Percentiles rank a stretch among this genome's conserved stretches.
Conservation (phyloP, 106 monocot species). For the Narthecium ossifragum region DNA sequence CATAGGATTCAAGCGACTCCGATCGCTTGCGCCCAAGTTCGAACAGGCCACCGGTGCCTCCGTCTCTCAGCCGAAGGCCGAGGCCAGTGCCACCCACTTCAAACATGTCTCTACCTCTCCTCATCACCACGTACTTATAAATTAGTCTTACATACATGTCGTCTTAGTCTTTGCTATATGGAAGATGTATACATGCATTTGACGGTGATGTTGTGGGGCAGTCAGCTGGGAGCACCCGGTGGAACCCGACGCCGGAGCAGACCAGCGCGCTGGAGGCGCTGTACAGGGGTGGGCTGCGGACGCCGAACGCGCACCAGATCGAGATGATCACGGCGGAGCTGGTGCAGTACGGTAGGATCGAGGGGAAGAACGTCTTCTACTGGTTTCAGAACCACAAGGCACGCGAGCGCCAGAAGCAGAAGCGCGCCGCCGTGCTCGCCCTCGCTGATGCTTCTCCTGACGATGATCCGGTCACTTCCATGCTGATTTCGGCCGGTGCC, state of each 20-base stretch:
- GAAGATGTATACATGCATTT: no score
- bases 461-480: not conserved
- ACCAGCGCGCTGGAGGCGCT: slow-evolving; percentile 46
- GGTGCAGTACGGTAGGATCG: slow-evolving; percentile 44
- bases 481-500: not conserved
- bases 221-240: slow-evolving; percentile 36
- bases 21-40: not conserved
- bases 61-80: no score
- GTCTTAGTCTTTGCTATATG: no score
- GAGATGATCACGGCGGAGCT: slow-evolving; percentile 55
- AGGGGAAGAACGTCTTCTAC: slow-evolving; percentile 94
- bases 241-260: slow-evolving; percentile 67
- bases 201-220: no score
- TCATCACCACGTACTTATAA: no score
- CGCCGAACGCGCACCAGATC: slow-evolving; percentile 51
- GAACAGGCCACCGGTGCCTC: not conserved
- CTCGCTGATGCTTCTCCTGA: not conserved
- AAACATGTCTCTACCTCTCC: no score
- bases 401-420: slow-evolving; percentile 66
- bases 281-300: slow-evolving; percentile 45
- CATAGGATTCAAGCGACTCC: not conserved
- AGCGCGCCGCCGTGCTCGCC: slow-evolving; percentile 40
- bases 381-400: slow-evolving; percentile 99
- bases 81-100: no score
- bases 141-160: no score